Evolutionary conservation across 2,329 filamentous ascomycete genomes (phyloP).

Genomic region (Penicillium sp.): DNA sequence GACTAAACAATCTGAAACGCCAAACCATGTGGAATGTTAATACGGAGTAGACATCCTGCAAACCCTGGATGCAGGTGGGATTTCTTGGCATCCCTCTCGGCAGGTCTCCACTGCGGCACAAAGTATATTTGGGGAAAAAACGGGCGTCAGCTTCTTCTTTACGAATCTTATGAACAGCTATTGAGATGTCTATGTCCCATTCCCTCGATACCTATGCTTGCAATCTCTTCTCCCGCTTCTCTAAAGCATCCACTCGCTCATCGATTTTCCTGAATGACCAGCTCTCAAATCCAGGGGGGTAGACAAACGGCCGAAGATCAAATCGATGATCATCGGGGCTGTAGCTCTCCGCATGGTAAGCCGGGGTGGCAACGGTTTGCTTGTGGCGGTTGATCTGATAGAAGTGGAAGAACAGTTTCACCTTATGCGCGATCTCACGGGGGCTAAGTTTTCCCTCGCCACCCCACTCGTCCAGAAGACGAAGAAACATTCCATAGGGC

Average conservation of each 20-base stretch:
- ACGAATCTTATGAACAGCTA: too few relatives aligned
- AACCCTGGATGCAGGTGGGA: neutral
- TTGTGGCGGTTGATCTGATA: constrained; percentile 15
- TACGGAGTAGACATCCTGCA: neutral
- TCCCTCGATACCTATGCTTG: neutral
- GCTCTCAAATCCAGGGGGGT: constrained; percentile 11
- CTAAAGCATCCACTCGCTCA: constrained; percentile 6
- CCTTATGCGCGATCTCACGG: constrained; percentile 8
- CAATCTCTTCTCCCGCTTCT: constrained; percentile 2
- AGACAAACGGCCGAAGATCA: constrained; percentile 12
- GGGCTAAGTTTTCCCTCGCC: constrained; percentile 10
- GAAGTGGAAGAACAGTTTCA: constrained; percentile 12
- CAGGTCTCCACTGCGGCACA: neutral
- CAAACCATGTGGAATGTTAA: neutral
- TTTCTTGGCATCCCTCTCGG: neutral
- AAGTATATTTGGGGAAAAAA: neutral
- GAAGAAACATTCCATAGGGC: constrained; percentile 11
- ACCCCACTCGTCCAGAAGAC: constrained; percentile 10
- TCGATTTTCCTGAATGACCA: constrained; percentile 13
- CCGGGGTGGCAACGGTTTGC: constrained; percentile 10
- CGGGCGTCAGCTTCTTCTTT: too few relatives aligned
- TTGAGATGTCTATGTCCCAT: neutral
- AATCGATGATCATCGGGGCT: constrained; percentile 12
- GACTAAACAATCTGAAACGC: neutral
- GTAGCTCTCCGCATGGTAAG: constrained; percentile 12